Evolutionary conservation across 345 rosid genomes (phyloP).

Genomic region (Brassica incana): DNA sequence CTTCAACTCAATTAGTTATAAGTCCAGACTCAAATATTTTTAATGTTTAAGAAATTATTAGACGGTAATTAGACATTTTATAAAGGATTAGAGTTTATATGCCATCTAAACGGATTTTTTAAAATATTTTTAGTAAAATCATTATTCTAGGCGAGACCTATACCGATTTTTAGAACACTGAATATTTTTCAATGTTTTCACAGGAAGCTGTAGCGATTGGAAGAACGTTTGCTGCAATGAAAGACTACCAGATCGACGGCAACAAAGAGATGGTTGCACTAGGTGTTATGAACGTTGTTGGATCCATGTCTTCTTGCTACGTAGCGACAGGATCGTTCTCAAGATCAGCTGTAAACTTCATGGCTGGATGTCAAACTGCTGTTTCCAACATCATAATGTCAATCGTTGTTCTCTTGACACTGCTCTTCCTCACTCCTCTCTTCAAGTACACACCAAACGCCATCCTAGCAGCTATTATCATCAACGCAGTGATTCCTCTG

Average conservation of each 20-base stretch:
- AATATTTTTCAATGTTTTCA: conserved; percentile 1
- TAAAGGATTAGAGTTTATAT: no score
- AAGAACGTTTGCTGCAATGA: conserved; percentile 94
- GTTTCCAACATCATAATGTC: conserved; percentile 94
- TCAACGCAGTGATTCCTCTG: conserved; percentile 75
- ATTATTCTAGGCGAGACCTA: no score
- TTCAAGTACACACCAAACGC: conserved; percentile 96
- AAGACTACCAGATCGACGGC: conserved; percentile 91
- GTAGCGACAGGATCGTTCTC: conserved; percentile 97
- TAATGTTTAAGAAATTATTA: neutral
- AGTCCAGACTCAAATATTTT: neutral
- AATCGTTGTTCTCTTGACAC: conserved; percentile 65
- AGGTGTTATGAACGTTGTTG: conserved; percentile 89
- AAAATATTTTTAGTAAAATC: neutral
- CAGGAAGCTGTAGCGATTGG: conserved; percentile 97
- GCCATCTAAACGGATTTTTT: no score
- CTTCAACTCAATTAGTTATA: neutral
- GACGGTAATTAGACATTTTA: neutral
- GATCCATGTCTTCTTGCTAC: conserved; percentile 95
- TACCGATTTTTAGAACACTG: neutral
- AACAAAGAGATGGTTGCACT: conserved; percentile 98
- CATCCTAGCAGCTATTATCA: conserved; percentile 83
- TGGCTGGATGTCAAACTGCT: conserved; percentile 92
- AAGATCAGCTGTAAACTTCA: conserved; percentile 89
- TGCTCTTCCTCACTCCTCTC: conserved; percentile 81